Conservation (phyloP, 106 monocot species). For the Platanthera zijinensis region DNA sequence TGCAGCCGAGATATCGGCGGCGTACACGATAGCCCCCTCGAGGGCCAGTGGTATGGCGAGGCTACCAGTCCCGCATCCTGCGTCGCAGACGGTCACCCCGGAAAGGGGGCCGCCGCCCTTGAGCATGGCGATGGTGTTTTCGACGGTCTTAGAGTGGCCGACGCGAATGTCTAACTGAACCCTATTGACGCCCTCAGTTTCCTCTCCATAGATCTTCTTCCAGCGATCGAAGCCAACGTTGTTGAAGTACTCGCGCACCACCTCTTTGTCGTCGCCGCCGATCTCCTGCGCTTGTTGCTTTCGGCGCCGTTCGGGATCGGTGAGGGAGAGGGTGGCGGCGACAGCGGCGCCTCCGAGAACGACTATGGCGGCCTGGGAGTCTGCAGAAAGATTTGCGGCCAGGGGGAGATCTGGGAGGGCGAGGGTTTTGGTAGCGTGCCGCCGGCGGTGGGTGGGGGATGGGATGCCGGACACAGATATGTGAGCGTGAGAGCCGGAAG, state of each 20-base stretch:
- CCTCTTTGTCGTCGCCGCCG: slow-evolving; percentile 83
- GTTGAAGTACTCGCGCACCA: slow-evolving; percentile 93
- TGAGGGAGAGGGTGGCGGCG: slow-evolving; percentile 63
- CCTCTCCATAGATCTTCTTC: slow-evolving; percentile 81
- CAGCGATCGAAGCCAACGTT: slow-evolving; percentile 89
- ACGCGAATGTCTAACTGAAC: slow-evolving; percentile 96
- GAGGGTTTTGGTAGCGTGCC: slow-evolving; percentile 4
- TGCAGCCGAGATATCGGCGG: slow-evolving; percentile 82
- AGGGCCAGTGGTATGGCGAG: slow-evolving; percentile 82
- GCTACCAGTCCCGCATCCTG: slow-evolving; percentile 94
- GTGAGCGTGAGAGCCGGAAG: slow-evolving; percentile 10
- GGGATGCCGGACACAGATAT: slow-evolving; percentile 3
- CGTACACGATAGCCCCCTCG: slow-evolving; percentile 66
- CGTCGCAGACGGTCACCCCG: slow-evolving; percentile 86
- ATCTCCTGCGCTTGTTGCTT: slow-evolving; percentile 49
- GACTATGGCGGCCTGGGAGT: slow-evolving; percentile 1
- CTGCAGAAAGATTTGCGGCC: slow-evolving; percentile 1
- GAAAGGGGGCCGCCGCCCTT: slow-evolving; percentile 40
- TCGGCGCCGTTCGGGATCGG: slow-evolving; percentile 88
- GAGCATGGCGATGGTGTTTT: slow-evolving; percentile 71
- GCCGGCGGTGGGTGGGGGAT: slow-evolving; percentile 3
- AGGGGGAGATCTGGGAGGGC: slow-evolving; percentile 9
- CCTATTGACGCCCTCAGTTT: slow-evolving; percentile 76
- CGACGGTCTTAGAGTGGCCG: slow-evolving; percentile 90
- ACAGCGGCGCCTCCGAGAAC: slow-evolving; percentile 54